Base-by-base conservation (phyloP, 306 rosid genomes). In the Abrus pulchellus region DNA sequence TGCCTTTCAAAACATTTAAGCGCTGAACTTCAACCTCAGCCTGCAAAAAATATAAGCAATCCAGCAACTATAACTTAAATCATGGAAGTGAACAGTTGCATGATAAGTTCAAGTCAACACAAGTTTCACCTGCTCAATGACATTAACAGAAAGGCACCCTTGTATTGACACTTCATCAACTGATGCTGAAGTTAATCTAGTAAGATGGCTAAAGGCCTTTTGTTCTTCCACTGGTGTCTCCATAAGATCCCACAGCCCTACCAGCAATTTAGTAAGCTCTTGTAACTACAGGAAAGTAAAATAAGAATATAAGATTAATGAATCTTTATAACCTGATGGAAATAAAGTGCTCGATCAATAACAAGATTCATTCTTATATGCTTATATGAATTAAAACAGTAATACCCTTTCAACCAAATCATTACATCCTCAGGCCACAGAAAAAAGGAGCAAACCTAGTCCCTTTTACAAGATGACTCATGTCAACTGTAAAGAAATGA, bases 211-310 rank as follows among this genome's bases (percentile, higher is more conserved):
- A 82, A 92, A 92, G 79, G 68, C 78, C 63, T 82, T 90, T 81
- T 69, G 88, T 72, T 94, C 95, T 54, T 83, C 90, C 77, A 50
- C 11, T 7, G 92, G 92, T n/a, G 81, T 80, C 81, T 93, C 99
- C 89, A 91, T 91, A 67, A 94, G 97, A 83, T 91, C 86, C 98
- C 97, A 94, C 34, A 94, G 83, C 38, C 87, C 94, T 56, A 83
- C 65, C 80, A 92, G 77, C 56, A 60, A 79, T 59, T 80, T 82
- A 74, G 88, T 88, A 85, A 88, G 90, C 67, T 70, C 92, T 91
- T 91, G 91, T 54, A 89, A 73, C 99, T 94, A 82, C 77, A 67
- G 50, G 28, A 55, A 44, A 68, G 60, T 43, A 80, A 82, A 65
- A 80, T 57, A 76, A 44, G 38, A 75, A 49, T 53, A 38, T 57